Evolutionary conservation across 2,329 filamentous ascomycete species (phyloP), one percentile per base, ranked within the genome.

Genomic region (Ophioceras dolichostomum): DNA sequence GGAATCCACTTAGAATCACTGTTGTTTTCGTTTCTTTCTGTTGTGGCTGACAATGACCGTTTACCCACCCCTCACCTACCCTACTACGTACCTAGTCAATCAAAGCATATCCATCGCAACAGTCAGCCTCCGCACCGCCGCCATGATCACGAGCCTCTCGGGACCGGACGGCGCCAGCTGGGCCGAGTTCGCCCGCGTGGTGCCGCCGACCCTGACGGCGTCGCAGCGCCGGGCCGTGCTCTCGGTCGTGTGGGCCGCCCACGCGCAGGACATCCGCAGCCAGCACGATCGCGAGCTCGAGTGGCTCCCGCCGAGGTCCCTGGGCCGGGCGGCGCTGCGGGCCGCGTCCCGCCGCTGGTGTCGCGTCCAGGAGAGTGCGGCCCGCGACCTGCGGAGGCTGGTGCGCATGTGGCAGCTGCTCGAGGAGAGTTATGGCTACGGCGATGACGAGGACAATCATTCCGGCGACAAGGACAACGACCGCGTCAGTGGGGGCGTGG

Each of bases 391-490:
- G 9, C 28, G 35, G 7, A 18, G 28, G 19, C 35, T 37, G 35
- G 27, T 31, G 18, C n/a, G 35, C 19, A 37, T 37, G 28, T 37
- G 35, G 35, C 20, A 19, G 14, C 17, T 20, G 13, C 26, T 36
- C 13, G 34, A 36, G 27, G 34, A 12, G 22, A n/a, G n/a, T n/a
- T n/a, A n/a, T n/a, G n/a, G n/a, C n/a, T n/a, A n/a, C n/a, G n/a
- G n/a, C n/a, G n/a, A n/a, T n/a, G n/a, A n/a, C n/a, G n/a, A n/a
- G n/a, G n/a, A n/a, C n/a, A n/a, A n/a, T n/a, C n/a, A n/a, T n/a
- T n/a, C n/a, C n/a, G n/a, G n/a, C n/a, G n/a, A n/a, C n/a, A n/a
- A n/a, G n/a, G n/a, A n/a, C n/a, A n/a, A n/a, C n/a, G n/a, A n/a
- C n/a, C n/a, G n/a, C n/a, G n/a, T n/a, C n/a, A n/a, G n/a, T n/a